Conservation (phyloP, 2,329 filamentous ascomycete genomes). For the Botrytis deweyae region DNA sequence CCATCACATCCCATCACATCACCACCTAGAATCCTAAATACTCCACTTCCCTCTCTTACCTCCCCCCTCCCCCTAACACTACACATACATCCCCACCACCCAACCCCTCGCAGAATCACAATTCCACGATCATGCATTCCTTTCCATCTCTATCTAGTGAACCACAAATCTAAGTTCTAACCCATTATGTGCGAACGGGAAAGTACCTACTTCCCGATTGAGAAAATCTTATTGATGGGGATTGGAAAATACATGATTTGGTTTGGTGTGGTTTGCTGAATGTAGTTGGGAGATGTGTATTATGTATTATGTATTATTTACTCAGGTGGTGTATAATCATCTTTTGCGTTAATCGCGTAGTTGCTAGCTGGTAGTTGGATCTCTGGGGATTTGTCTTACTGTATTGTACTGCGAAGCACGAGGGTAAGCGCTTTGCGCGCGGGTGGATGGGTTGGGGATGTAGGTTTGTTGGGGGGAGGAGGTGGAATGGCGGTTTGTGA, state of each 20-base stretch:
- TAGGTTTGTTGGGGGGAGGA: neutral
- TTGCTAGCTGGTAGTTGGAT: too few species aligned
- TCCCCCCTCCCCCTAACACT: too few species aligned
- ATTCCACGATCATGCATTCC: too few species aligned
- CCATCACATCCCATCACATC: neutral
- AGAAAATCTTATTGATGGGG: neutral
- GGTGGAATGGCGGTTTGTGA: neutral
- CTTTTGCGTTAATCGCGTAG: neutral
- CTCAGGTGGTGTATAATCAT: neutral
- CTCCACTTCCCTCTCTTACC: too few species aligned
- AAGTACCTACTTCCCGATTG: neutral
- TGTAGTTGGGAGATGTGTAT: neutral
- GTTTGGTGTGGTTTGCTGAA: neutral
- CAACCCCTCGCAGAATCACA: too few species aligned
- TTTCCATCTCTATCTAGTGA: too few species aligned
- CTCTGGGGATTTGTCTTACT: neutral
- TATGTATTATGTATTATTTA: neutral
- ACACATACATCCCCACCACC: too few species aligned
- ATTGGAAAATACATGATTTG: neutral
- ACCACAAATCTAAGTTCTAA: too few species aligned
- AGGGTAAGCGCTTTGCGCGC: neutral
- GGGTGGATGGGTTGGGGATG: neutral
- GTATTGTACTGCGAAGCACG: neutral
- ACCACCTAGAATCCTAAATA: too few species aligned
- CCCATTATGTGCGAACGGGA: too few species aligned